Percentiles rank a stretch among this genome's conserved stretches.
Conservation (phyloP, 2,329 filamentous ascomycete species). For the Akanthomyces muscarius region DNA sequence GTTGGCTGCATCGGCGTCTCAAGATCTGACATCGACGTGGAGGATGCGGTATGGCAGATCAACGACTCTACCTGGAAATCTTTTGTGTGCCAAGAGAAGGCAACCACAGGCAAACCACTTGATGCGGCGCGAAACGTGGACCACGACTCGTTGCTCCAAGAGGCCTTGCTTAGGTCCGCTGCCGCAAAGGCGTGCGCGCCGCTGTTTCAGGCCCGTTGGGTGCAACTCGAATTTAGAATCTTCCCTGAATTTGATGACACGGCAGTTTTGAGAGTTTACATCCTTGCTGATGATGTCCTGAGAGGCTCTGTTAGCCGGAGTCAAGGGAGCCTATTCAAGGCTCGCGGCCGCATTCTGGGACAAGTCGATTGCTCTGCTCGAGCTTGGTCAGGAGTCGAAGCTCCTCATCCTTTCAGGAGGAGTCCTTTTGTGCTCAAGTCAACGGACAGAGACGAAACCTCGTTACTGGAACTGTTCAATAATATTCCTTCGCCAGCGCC, state of each 20-base stretch:
- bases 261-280: conserved; percentile 50
- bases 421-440: conserved; percentile 30
- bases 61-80: neutral
- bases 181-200: conserved; percentile 23
- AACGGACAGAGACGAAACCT: conserved; percentile 32
- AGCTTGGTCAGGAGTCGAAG: conserved; percentile 51
- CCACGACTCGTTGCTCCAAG: conserved; percentile 25
- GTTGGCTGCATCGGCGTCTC: conserved; percentile 36
- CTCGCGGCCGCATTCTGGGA: conserved; percentile 46
- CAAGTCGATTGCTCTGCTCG: conserved; percentile 51
- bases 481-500: conserved; percentile 65
- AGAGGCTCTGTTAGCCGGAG: conserved; percentile 49
- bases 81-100: neutral
- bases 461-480: conserved; percentile 69
- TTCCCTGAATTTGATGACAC: conserved; percentile 19
- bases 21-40: conserved; percentile 18
- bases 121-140: neutral
- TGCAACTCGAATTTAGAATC: conserved; percentile 38
- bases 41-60: conserved; percentile 5
- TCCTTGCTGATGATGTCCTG: conserved; percentile 63
- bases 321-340: conserved; percentile 39
- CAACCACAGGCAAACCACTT: neutral
- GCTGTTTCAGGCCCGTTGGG: conserved; percentile 39
- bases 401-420: conserved; percentile 18
- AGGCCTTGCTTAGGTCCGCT: conserved; percentile 26